Base-by-base conservation (phyloP, 108 stramenopile species). In the Cyclotella baltica region DNA sequence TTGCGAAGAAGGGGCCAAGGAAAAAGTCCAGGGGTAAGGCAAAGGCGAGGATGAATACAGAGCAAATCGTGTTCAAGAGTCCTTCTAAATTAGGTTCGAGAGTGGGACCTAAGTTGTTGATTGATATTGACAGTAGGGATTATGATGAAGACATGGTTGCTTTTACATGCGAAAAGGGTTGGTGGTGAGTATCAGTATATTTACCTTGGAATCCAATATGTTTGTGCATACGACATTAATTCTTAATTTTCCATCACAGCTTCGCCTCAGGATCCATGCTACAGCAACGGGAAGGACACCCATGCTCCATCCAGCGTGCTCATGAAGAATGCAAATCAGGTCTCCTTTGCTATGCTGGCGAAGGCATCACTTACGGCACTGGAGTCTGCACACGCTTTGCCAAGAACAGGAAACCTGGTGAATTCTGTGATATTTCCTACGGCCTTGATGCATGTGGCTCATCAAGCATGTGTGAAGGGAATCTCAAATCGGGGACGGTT, bases 171-270 rank as follows among this genome's bases (percentile, higher is more conserved):
- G 19, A 73, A 35, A 48, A 59, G 16, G 73, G 73, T 33, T 63
- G 51, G 47, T 73, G 73, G 73, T 73, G 62, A 73, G 73, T 73
- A 22, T 1, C 33, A 1, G n/a, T 53, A 53, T 53, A 53, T 53
- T 19, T n/a, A 19, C n/a, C 3, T 56, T 25, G 20, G 11, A 2
- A n/a, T 23, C 20, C 20, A 11, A 56, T 56, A 56, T 3, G 2
- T 3, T 25, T 27, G 22, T 56, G 25, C 11, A 3, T n/a, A 23
- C 11, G n/a, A 11, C 23, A 3, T 25, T 34, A 1, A 3, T 34
- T 61, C n/a, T 34, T 34, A 2, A 16, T 2, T 16, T 6, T 6
- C n/a, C 19, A n/a, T 33, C 18, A 36, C 28, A 67, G 67, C 48
- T 40, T 52, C 31, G 67, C 29, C 15, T 67, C 67, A 3, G 67